Conservation (phyloP, 2,329 filamentous ascomycete species). For the Hymenoscyphus linearis region DNA sequence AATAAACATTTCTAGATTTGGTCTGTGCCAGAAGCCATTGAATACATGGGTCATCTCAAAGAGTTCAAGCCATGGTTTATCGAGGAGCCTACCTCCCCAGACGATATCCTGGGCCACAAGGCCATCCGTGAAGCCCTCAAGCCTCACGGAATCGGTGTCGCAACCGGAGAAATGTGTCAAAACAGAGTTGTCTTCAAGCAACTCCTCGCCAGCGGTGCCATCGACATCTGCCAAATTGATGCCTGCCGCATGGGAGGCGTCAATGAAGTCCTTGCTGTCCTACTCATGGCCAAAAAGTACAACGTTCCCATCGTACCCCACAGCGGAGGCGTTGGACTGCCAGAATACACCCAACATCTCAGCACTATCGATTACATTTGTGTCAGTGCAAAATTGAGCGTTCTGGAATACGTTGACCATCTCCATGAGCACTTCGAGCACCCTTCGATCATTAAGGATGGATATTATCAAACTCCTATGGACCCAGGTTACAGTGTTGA, state of each 20-base stretch:
- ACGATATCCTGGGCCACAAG: constrained; percentile 85
- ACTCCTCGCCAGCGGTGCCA: constrained; percentile 70
- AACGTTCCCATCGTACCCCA: constrained; percentile 81
- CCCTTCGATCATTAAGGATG: constrained; percentile 73
- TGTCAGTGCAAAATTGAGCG: constrained; percentile 72
- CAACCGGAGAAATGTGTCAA: constrained; percentile 93
- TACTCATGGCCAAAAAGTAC: constrained; percentile 72
- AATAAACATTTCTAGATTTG: constrained; percentile 48
- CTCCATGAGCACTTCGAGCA: constrained; percentile 90
- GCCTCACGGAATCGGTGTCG: constrained; percentile 72
- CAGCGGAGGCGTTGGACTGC: constrained; percentile 81
- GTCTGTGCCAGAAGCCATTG: constrained; percentile 84
- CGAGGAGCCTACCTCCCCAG: constrained; percentile 86
- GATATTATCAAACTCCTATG: constrained; percentile 80
- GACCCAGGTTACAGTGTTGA: constrained; percentile 87
- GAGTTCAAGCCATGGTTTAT: constrained; percentile 92
- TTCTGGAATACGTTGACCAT: constrained; percentile 90
- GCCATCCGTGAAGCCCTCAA: constrained; percentile 75
- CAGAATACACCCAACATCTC: constrained; percentile 90
- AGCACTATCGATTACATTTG: constrained; percentile 91
- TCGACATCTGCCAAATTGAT: constrained; percentile 86
- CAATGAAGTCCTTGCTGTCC: constrained; percentile 86
- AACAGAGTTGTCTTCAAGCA: constrained; percentile 95
- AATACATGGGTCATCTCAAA: constrained; percentile 75
- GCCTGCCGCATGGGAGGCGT: constrained; percentile 86